These are phyloP conservation scores for Carnegiea gigantea DNA, from an alignment of 179 eudicot genomes.

Conservation along the genomic window DNA sequence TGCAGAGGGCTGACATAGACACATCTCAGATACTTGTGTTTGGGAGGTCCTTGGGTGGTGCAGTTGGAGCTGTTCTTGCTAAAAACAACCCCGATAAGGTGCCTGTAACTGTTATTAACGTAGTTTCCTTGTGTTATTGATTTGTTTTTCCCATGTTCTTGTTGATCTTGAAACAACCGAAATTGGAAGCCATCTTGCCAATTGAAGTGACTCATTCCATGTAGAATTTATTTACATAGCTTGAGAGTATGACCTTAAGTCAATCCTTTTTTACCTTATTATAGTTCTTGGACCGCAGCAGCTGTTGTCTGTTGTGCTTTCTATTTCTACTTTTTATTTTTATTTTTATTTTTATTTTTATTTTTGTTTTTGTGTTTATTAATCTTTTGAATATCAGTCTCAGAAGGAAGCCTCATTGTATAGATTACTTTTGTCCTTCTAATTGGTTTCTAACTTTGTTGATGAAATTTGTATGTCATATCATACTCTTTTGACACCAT, in stretches of 20 bases:
- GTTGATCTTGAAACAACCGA: background rate
- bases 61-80: constrained; percentile 79
- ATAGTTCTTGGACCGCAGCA: background rate
- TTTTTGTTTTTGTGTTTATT: too few relatives aligned
- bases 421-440: background rate
- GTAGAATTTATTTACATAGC: too few relatives aligned
- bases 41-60: constrained; percentile 98
- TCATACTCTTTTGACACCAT: too few relatives aligned
- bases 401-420: background rate
- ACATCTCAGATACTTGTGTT: constrained; percentile 78
- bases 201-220: too few relatives aligned
- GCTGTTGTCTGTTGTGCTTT: too few relatives aligned
- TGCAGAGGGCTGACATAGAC: constrained; percentile 87
- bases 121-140: background rate
- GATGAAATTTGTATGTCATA: background rate
- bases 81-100: constrained; percentile 92
- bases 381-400: background rate
- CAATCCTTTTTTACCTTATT: background rate
- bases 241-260: too few relatives aligned
- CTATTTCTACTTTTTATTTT: too few relatives aligned
- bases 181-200: background rate
- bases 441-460: background rate
- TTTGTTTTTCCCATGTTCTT: background rate
- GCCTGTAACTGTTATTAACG: background rate
- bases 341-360: too few relatives aligned